Conservation (phyloP, 441 rosid species). For the Arabidopsis hybrid region DNA sequence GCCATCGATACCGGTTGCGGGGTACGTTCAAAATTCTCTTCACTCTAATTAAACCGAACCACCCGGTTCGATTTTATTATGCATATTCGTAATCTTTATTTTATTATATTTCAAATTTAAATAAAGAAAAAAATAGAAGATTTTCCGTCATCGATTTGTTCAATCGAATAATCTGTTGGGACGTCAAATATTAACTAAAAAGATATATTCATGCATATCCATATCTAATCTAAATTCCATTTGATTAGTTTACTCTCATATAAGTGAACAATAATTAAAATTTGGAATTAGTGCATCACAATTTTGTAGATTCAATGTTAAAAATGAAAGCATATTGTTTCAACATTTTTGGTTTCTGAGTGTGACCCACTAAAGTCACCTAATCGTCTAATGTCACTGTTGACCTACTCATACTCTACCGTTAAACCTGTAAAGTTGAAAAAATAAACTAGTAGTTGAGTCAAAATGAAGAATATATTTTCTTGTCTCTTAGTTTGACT, state of each 20-base stretch:
- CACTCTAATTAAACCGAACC: slow-evolving; percentile 2
- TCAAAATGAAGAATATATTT: slow-evolving; percentile 8
- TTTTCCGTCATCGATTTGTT: slow-evolving; percentile 15
- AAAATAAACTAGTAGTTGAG: slow-evolving; percentile 6
- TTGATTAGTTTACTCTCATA: background rate
- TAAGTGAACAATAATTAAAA: background rate
- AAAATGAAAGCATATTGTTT: background rate
- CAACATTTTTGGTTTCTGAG: slow-evolving; percentile 18
- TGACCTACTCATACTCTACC: slow-evolving; percentile 33
- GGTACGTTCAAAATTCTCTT: slow-evolving; percentile 49
- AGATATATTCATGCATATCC: slow-evolving; percentile 31
- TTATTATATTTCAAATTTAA: background rate
- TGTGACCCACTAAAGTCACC: slow-evolving; percentile 27
- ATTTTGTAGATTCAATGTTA: background rate
- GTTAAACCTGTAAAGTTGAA: slow-evolving; percentile 34
- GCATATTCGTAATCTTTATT: background rate
- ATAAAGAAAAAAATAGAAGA: slow-evolving; percentile 2
- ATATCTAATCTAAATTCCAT: slow-evolving; percentile 11
- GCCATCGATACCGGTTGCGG: slow-evolving; percentile 85
- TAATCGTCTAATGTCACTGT: slow-evolving; percentile 14
- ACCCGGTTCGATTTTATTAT: background rate
- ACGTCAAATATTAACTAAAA: slow-evolving; percentile 21
- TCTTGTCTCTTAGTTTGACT: background rate
- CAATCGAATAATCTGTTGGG: slow-evolving; percentile 32
- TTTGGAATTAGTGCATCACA: slow-evolving; percentile 24